Evolutionary conservation across 2,329 filamentous ascomycete species (phyloP).

Genomic region (Cadophora gregata): DNA sequence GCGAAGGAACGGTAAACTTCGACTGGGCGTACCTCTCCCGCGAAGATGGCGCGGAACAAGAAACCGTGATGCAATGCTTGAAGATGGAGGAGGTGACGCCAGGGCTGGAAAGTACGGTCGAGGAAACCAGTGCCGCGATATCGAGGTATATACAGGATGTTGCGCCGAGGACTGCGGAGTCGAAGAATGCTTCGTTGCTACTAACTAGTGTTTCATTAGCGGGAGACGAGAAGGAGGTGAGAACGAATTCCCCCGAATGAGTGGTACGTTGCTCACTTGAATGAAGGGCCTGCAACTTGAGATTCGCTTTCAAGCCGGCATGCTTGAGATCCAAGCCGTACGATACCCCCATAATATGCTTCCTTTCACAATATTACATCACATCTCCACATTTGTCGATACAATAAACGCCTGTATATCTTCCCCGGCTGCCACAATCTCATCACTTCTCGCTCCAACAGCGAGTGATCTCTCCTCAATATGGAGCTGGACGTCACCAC

Average conservation of each 20-base stretch:
- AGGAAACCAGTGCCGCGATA: conserved; percentile 41
- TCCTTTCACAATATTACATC: conserved; percentile 49
- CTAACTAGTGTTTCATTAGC: conserved; percentile 31
- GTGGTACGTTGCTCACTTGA: neutral
- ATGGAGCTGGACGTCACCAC: conserved; percentile 54
- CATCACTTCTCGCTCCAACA: conserved; percentile 44
- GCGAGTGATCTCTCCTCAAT: conserved; percentile 51
- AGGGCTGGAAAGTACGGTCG: conserved; percentile 44
- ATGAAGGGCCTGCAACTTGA: conserved; percentile 17
- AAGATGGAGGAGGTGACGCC: conserved; percentile 45
- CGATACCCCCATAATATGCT: conserved; percentile 46
- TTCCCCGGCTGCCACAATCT: conserved; percentile 42
- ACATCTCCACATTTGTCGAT: conserved; percentile 52
- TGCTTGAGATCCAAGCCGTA: conserved; percentile 47
- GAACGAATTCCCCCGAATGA: conserved; percentile 7
- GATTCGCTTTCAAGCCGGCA: conserved; percentile 19
- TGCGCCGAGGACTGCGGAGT: conserved; percentile 6
- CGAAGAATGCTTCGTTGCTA: conserved; percentile 21
- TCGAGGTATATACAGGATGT: conserved; percentile 36
- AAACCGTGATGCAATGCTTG: conserved; percentile 34
- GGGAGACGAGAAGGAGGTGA: conserved; percentile 39
- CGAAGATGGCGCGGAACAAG: conserved; percentile 35
- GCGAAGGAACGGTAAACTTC: conserved; percentile 48
- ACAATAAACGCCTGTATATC: conserved; percentile 47
- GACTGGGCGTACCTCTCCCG: conserved; percentile 46